Conservation (phyloP, 352 stramenopile species). For the Elongisporangium anandrum region DNA sequence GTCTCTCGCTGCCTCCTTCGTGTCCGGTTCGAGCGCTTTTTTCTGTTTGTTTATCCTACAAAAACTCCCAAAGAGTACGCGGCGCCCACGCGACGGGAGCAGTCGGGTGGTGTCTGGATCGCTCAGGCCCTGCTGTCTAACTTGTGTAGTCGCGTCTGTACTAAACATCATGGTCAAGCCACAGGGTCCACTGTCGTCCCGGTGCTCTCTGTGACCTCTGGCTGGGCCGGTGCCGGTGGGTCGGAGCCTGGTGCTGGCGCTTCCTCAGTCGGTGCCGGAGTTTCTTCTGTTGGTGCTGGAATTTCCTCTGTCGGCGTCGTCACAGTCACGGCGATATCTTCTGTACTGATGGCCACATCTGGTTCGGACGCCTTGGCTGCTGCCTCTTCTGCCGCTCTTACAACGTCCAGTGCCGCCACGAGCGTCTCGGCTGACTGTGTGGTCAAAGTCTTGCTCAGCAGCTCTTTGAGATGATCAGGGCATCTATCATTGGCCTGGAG, state of each 20-base stretch:
- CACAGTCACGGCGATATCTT: conserved; percentile 2
- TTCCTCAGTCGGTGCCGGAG: not conserved
- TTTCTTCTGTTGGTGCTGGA: not conserved
- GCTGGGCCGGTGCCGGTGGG: not conserved
- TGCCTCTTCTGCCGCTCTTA: conserved; percentile 5
- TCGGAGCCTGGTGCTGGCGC: not conserved
- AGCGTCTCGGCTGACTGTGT: not conserved
- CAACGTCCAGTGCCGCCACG: not conserved
- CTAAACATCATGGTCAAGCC: conserved; percentile 19
- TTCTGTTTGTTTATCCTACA: not conserved
- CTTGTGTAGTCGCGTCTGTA: conserved; percentile 1
- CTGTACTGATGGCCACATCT: not conserved
- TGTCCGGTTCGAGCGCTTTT: not conserved
- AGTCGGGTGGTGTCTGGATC: not conserved
- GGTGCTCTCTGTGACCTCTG: not conserved
- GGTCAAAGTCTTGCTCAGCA: conserved; percentile 7
- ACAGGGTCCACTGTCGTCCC: conserved; percentile 9
- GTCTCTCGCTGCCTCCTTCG: not conserved
- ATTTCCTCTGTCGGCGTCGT: not conserved
- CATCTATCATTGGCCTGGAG: conserved; percentile 25
- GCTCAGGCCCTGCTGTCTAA: not conserved
- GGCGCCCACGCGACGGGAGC: not conserved
- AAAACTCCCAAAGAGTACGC: not conserved
- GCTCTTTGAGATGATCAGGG: conserved; percentile 16
- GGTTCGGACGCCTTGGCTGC: conserved; percentile 1